These are phyloP conservation scores for Glycine soja DNA, from an alignment of 306 rosid genomes.

Conservation along the genomic window DNA sequence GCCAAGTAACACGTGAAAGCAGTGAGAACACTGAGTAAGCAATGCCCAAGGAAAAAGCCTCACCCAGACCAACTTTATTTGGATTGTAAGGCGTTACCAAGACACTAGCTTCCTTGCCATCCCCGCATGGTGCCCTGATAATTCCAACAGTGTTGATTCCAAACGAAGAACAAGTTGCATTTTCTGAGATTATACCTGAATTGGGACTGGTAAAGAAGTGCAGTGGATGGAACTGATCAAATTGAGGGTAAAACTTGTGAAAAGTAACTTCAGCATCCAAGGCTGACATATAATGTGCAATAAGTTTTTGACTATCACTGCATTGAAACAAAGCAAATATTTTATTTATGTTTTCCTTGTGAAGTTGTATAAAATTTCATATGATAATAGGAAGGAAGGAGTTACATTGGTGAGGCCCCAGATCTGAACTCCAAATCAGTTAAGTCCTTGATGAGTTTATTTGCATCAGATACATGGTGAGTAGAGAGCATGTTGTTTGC, in stretches of 20 bases:
- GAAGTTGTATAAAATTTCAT: background rate
- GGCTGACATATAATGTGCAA: constrained; percentile 75
- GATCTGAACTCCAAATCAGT: constrained; percentile 52
- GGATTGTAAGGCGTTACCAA: constrained; percentile 89
- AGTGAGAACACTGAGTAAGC: constrained; percentile 88
- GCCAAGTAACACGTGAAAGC: constrained; percentile 87
- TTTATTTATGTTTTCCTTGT: constrained; percentile 24
- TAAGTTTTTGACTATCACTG: constrained; percentile 72
- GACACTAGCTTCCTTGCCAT: constrained; percentile 97
- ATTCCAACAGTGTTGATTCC: constrained; percentile 87
- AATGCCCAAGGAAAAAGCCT: constrained; percentile 81
- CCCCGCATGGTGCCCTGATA: constrained; percentile 91
- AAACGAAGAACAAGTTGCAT: constrained; percentile 65
- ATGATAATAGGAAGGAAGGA: background rate
- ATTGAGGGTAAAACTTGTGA: constrained; percentile 78
- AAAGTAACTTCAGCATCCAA: constrained; percentile 83
- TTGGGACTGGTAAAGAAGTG: constrained; percentile 82
- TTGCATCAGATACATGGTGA: constrained; percentile 71
- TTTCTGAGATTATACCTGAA: constrained; percentile 61
- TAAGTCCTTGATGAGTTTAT: constrained; percentile 67
- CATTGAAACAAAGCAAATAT: constrained; percentile 37
- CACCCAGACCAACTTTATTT: constrained; percentile 55
- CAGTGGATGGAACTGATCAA: constrained; percentile 70
- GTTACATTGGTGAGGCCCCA: constrained; percentile 57
- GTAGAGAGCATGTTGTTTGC: constrained; percentile 76